These are phyloP conservation scores for Volvox reticuliferus DNA, from an alignment of 139 green algal species.

Conservation along the genomic window DNA sequence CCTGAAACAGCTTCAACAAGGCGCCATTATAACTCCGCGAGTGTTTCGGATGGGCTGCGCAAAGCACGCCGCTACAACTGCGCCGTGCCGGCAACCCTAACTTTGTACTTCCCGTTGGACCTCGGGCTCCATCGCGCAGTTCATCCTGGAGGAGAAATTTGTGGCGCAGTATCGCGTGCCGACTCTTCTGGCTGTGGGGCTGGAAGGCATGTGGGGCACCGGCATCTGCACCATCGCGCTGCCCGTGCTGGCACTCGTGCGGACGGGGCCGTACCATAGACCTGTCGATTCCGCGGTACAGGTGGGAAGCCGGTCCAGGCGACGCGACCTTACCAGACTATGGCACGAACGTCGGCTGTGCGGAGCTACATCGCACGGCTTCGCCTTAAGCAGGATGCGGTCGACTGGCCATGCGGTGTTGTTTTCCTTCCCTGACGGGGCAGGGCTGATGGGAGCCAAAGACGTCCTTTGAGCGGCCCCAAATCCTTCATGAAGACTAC, in stretches of 20 bases:
- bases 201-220: conserved; percentile 87
- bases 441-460: too few species aligned
- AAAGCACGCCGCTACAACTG: too few species aligned
- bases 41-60: too few species aligned
- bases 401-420: neutral
- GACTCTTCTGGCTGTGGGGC: conserved; percentile 80
- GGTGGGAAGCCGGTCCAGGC: neutral
- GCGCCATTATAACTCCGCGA: too few species aligned
- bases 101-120: too few species aligned
- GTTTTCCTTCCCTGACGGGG: neutral
- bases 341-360: neutral
- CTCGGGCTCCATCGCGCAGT: conserved; percentile 55
- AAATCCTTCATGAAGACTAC: too few species aligned
- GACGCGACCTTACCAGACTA: neutral
- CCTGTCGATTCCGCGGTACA: conserved; percentile 71
- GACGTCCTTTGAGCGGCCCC: too few species aligned
- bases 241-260: conserved; percentile 69
- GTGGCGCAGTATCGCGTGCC: conserved; percentile 77
- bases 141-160: conserved; percentile 93
- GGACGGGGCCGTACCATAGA: conserved; percentile 55
- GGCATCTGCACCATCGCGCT: conserved; percentile 72
- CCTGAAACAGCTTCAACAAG: too few species aligned
- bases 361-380: neutral
- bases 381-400: neutral
- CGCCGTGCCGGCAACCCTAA: too few species aligned